These are phyloP conservation scores for Beta vulgaris DNA, from an alignment of 148 eudicot species.

Conservation along the genomic window DNA sequence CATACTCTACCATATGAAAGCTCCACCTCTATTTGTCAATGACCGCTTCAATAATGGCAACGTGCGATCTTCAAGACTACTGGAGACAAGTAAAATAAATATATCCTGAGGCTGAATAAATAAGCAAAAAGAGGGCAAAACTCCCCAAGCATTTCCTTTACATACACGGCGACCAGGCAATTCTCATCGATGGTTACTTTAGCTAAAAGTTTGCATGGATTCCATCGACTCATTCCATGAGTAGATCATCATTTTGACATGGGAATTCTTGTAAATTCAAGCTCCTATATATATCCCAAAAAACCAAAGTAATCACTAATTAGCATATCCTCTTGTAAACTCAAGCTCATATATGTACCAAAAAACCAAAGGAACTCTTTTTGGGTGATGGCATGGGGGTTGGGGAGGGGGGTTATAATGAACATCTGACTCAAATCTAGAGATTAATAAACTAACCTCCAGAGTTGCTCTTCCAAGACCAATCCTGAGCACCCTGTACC, in stretches of 20 bases:
- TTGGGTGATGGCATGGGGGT: no score
- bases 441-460: slow-evolving; percentile 41
- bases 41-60: background rate
- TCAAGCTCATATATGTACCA: no score
- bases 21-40: slow-evolving; percentile 2
- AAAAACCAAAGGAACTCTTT: no score
- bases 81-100: no score
- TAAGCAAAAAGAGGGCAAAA: background rate
- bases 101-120: background rate
- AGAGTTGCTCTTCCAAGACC: slow-evolving; percentile 79
- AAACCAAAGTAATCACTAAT: background rate
- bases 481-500: slow-evolving; percentile 58
- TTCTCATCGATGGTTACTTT: background rate
- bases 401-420: no score
- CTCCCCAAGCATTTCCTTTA: slow-evolving; percentile 10
- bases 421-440: background rate
- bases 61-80: no score
- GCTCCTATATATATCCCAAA: slow-evolving; percentile 5
- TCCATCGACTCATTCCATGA: background rate
- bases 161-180: slow-evolving; percentile 1
- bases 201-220: background rate
- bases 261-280: background rate
- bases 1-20: slow-evolving; percentile 19
- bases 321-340: background rate
- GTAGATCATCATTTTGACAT: background rate